A percentile compares a stretch with the other conserved stretches of the same genome.
phyloP scores from a whole-genome alignment of 2,329 filamentous ascomycete genomes.

The Neurospora sp. region DNA sequence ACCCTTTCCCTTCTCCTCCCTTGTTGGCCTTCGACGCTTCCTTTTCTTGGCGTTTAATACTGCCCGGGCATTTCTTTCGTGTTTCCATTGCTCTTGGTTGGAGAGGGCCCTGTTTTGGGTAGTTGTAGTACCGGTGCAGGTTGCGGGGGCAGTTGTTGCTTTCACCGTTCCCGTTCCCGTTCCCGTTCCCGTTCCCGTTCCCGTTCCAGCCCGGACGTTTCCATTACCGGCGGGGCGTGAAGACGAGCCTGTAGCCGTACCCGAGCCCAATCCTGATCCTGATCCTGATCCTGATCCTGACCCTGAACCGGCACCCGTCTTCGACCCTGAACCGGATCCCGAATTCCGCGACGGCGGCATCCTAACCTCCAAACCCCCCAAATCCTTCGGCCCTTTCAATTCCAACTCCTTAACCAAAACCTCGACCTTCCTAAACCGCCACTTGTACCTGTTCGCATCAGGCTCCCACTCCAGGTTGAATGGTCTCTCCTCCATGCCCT shows the following conservation, averaged over 20 bases:
- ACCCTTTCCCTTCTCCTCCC: neutral
- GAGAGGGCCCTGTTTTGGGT: neutral
- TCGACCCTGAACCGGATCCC: no score
- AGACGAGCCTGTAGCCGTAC: neutral
- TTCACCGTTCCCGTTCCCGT: neutral
- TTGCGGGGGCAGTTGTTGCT: neutral
- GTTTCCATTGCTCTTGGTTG: neutral
- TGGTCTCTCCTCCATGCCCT: neutral
- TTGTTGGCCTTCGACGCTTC: neutral
- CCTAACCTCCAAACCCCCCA: conserved; percentile 6
- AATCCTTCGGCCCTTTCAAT: conserved; percentile 11
- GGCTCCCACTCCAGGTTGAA: conserved; percentile 1
- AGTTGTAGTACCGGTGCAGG: neutral
- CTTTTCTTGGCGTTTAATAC: neutral
- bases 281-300: no score
- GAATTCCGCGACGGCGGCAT: neutral
- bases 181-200: neutral
- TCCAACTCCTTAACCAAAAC: conserved; percentile 8
- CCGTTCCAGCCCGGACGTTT: neutral
- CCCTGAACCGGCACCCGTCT: no score
- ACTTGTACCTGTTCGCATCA: conserved; percentile 1
- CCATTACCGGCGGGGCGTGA: neutral
- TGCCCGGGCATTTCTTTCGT: no score
- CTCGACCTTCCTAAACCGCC: conserved; percentile 9
- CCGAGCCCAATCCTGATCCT: neutral